Evolutionary conservation across 1,284 basidiomycete genomes (phyloP).

Genomic region (Pascua sp.): DNA sequence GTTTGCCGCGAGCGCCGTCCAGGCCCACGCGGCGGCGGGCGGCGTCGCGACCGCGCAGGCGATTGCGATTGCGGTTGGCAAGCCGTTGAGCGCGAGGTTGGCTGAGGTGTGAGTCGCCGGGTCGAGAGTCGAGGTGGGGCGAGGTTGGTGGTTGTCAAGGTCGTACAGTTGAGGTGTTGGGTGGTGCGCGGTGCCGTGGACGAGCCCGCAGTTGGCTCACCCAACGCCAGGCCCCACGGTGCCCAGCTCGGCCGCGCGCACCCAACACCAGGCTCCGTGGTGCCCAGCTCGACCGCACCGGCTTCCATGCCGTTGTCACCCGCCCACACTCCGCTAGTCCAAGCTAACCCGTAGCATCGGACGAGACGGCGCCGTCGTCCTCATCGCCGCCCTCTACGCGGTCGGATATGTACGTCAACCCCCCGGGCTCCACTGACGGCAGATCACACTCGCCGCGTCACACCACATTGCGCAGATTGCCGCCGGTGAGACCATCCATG

Average conservation of each 20-base stretch:
- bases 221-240: too few species aligned
- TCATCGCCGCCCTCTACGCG: constrained; percentile 36
- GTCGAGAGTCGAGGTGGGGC: too few species aligned
- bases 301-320: too few species aligned
- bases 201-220: too few species aligned
- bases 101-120: constrained; percentile 57
- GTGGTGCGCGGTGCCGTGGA: too few species aligned
- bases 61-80: constrained; percentile 62
- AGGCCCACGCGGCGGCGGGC: constrained; percentile 58
- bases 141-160: too few species aligned
- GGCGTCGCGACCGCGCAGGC: constrained; percentile 56
- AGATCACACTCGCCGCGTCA: constrained; percentile 29
- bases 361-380: constrained; percentile 57
- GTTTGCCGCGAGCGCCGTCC: constrained; percentile 54
- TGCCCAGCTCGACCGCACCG: too few species aligned
- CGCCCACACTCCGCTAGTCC: not conserved
- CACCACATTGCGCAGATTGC: constrained; percentile 28
- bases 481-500: constrained; percentile 37
- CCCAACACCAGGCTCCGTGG: too few species aligned
- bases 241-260: too few species aligned
- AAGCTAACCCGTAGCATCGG: constrained; percentile 39
- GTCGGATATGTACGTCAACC: constrained; percentile 28
- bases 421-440: not conserved
- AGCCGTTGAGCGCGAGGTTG: constrained; percentile 75
- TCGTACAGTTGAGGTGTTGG: too few species aligned